Evolutionary conservation across 2,329 filamentous ascomycete species (phyloP).

Genomic region (Aureobasidium sp.): DNA sequence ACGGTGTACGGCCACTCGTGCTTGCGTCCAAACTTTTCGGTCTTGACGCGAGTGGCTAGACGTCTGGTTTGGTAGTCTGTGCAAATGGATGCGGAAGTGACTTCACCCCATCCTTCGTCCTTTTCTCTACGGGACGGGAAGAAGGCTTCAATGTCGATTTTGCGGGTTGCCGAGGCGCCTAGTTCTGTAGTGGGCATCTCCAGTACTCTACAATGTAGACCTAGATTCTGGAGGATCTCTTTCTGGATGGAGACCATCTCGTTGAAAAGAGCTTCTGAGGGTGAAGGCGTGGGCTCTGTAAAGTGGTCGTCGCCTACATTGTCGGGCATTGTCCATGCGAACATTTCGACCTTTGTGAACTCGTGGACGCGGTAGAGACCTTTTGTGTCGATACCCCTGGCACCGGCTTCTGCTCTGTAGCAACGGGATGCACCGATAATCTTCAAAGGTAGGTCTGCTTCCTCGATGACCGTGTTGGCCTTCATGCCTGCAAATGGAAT

Average conservation of each 20-base stretch:
- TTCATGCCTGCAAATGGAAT: slow-evolving; percentile 91
- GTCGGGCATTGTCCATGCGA: slow-evolving; percentile 74
- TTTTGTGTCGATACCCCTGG: slow-evolving; percentile 82
- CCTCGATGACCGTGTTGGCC: slow-evolving; percentile 62
- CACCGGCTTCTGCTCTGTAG: slow-evolving; percentile 91
- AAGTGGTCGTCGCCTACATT: slow-evolving; percentile 25
- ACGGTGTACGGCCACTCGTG: slow-evolving; percentile 77
- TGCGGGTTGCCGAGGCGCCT: slow-evolving; percentile 78
- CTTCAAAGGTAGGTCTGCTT: slow-evolving; percentile 64
- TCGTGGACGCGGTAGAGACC: slow-evolving; percentile 96
- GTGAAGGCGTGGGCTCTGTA: slow-evolving; percentile 24
- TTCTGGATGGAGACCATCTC: slow-evolving; percentile 85
- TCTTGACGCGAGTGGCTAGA: slow-evolving; percentile 65
- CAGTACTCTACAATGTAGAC: slow-evolving; percentile 77
- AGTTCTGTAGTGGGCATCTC: slow-evolving; percentile 89
- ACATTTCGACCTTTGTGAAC: slow-evolving; percentile 97
- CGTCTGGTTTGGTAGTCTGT: slow-evolving; percentile 89
- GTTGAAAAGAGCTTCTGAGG: slow-evolving; percentile 58
- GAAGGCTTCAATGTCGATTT: slow-evolving; percentile 88
- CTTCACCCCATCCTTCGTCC: slow-evolving; percentile 80
- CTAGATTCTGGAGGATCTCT: slow-evolving; percentile 70
- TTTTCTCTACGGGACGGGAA: slow-evolving; percentile 71
- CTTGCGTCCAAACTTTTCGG: slow-evolving; percentile 40
- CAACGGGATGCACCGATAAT: slow-evolving; percentile 82
- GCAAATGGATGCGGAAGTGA: slow-evolving; percentile 84